phyloP scores from a whole-genome alignment of 2,329 filamentous ascomycete species.

The Amylocarpus encephaloides region DNA sequence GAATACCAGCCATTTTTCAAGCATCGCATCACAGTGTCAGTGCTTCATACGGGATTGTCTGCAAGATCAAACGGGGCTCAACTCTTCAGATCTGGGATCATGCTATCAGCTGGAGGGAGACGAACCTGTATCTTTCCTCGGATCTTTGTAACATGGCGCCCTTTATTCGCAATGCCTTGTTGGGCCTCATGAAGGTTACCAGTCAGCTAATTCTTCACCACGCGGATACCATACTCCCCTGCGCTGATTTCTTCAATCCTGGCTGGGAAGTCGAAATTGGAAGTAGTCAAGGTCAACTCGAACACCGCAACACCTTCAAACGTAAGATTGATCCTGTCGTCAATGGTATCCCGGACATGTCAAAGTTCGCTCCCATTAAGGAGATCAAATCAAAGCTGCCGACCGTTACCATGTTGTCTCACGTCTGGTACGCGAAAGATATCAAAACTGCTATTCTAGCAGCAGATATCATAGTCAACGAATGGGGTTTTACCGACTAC shows the following conservation, averaged over 20 bases:
- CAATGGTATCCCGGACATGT: constrained; percentile 56
- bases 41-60: constrained; percentile 54
- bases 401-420: constrained; percentile 60
- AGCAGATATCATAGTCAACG: constrained; percentile 59
- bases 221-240: constrained; percentile 53
- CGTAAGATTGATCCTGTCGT: constrained; percentile 59
- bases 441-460: constrained; percentile 59
- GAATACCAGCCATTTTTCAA: constrained; percentile 51
- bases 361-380: constrained; percentile 48
- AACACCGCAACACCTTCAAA: constrained; percentile 50
- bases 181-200: constrained; percentile 24
- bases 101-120: constrained; percentile 54
- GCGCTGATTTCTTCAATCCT: constrained; percentile 56
- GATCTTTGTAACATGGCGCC: constrained; percentile 23
- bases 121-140: constrained; percentile 28
- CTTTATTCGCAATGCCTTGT: constrained; percentile 26
- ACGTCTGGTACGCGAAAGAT: constrained; percentile 50
- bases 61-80: constrained; percentile 53
- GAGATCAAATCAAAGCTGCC: constrained; percentile 52
- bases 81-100: constrained; percentile 60
- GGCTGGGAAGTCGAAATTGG: constrained; percentile 59
- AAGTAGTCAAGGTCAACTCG: constrained; percentile 48
- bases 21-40: constrained; percentile 57
- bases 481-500: constrained; percentile 60
- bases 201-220: constrained; percentile 35